Evolutionary conservation across 2,329 filamentous ascomycete genomes (phyloP).

Genomic region (Coniochaeta sp.): DNA sequence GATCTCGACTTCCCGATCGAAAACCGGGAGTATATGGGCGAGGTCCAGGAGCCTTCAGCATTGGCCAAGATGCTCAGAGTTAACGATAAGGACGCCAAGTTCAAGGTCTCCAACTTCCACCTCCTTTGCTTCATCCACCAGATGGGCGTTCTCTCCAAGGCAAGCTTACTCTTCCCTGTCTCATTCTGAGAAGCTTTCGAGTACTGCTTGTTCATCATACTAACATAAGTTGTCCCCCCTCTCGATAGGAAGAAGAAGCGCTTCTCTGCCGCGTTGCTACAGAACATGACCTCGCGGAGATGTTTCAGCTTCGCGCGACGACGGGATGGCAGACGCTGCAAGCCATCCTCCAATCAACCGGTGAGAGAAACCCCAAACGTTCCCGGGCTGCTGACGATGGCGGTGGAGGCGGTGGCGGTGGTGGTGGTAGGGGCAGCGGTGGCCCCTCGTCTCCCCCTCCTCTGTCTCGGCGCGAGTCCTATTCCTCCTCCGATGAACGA

Average conservation of each 20-base stretch:
- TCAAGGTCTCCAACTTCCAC: conserved; percentile 85
- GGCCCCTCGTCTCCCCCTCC: conserved; percentile 11
- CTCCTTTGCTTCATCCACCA: conserved; percentile 79
- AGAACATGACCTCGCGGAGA: conserved; percentile 71
- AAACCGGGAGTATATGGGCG: conserved; percentile 80
- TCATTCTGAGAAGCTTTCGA: background rate
- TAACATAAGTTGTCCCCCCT: background rate
- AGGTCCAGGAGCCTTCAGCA: conserved; percentile 70
- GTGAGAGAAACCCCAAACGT: conserved; percentile 89
- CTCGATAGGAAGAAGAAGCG: conserved; percentile 71
- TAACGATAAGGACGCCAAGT: conserved; percentile 42
- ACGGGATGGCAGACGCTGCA: conserved; percentile 91
- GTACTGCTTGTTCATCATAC: too few relatives aligned
- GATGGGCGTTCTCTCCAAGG: conserved; percentile 78
- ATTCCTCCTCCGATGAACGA: conserved; percentile 36
- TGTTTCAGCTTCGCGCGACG: conserved; percentile 75
- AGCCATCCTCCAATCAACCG: conserved; percentile 90
- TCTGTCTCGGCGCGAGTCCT: conserved; percentile 18
- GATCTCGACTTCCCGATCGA: conserved; percentile 76
- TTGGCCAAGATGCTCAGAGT: conserved; percentile 63
- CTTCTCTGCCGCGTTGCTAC: conserved; percentile 81
- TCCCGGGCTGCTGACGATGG: conserved; percentile 31
- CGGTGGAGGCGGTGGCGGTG: conserved; percentile 4
- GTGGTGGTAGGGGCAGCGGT: background rate
- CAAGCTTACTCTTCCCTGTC: conserved; percentile 31